Base-by-base conservation (phyloP, 2,329 filamentous ascomycete genomes). In the Botryotinia narcissicola region DNA sequence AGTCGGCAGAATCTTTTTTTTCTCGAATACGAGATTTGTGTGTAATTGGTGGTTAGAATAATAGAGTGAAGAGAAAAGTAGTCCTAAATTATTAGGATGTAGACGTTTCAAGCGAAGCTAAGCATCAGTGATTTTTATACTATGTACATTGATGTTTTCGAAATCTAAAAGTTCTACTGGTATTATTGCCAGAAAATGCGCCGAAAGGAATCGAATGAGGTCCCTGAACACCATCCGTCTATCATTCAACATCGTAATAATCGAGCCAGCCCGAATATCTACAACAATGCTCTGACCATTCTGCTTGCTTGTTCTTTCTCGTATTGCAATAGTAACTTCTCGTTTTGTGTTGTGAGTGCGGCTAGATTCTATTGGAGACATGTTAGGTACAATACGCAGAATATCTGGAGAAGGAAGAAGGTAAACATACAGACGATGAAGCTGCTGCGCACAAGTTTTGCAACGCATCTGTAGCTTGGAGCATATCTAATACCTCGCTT, bases 321-420 rank as follows among this genome's bases (percentile, higher is more conserved):
- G 29, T 54, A 72, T 32, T 25, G 51, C 10, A 51, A 37, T 10
- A 72, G 25, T 9, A 68, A n/a, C 1, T 48, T 35, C n/a, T 46
- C 62, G 48, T 59, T 72, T 60, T 48, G 10, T 35, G 29, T 22
- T 48, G 71, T 67, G 40, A 72, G 29, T 48, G 62, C 25, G 6
- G 71, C 62, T 12, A 72, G 62, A 68, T 72, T 68, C 62, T 72
- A 5, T 60, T 48, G 37, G 29, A 46, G 29, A 40, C n/a, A 60
- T 35, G 20, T 60, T 14, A n/a, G 61, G 20, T 29, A 42, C 29
- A 22, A n/a, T 42, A n/a, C 29, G 14, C 59, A 25, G 22, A 14
- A 12, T 20, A 62, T 25, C 10, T 8, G 14, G 16, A 42, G 14
- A 25, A 71, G 22, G 22, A 66, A 18, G 7, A 20, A n/a, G 22